These are phyloP conservation scores for Termitomyces sp. DNA, from an alignment of 768 basidiomycete species.

Conservation along the genomic window DNA sequence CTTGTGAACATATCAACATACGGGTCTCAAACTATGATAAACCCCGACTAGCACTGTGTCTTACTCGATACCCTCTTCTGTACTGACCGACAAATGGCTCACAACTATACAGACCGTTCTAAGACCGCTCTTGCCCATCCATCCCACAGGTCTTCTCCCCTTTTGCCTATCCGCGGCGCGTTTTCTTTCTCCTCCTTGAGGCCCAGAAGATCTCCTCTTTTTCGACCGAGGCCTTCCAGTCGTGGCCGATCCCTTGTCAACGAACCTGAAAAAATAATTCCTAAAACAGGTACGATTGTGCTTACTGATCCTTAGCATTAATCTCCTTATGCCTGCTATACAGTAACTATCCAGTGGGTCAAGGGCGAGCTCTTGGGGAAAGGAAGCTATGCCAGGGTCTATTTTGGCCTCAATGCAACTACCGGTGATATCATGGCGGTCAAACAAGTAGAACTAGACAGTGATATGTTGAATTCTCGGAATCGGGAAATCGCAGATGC, in stretches of 20 bases:
- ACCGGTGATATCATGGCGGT: slow-evolving; percentile 94
- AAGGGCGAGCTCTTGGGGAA: slow-evolving; percentile 90
- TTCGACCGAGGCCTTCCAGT: background rate
- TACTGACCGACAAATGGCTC: slow-evolving; percentile 3
- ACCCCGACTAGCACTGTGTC: background rate
- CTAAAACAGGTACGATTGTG: slow-evolving; percentile 10
- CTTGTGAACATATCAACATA: background rate
- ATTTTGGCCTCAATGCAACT: slow-evolving; percentile 81
- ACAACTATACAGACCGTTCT: background rate
- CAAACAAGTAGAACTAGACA: slow-evolving; percentile 86
- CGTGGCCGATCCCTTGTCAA: background rate
- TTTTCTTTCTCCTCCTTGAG: background rate
- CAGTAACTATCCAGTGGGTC: slow-evolving; percentile 83
- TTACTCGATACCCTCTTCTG: background rate
- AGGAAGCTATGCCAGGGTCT: slow-evolving; percentile 93
- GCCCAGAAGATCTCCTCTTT: background rate
- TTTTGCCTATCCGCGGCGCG: slow-evolving; percentile 3
- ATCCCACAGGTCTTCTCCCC: background rate
- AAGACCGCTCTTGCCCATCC: background rate
- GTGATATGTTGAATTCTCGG: slow-evolving; percentile 59
- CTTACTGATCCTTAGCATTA: background rate
- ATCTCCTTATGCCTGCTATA: background rate
- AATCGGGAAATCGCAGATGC: slow-evolving; percentile 71
- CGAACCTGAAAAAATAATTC: background rate
- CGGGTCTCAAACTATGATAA: slow-evolving; percentile 10